Evolutionary conservation across 768 basidiomycete species (phyloP).

Genomic region (Tremella yokohamensis): DNA sequence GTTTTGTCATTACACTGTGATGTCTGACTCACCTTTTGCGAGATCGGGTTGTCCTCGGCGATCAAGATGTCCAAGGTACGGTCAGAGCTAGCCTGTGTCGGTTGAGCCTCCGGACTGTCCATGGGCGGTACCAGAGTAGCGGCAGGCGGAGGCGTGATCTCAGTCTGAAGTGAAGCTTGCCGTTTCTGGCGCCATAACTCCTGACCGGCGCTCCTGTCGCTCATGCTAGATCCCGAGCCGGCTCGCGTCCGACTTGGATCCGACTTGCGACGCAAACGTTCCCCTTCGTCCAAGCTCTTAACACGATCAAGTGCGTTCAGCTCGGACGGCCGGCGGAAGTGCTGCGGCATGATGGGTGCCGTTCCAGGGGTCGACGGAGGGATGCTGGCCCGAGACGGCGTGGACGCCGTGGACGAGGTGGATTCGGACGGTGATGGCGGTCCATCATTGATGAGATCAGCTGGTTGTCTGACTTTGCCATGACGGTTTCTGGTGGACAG

Average conservation of each 20-base stretch:
- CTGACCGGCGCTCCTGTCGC: slow-evolving; percentile 36
- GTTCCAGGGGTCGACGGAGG: slow-evolving; percentile 68
- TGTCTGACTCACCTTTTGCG: slow-evolving; percentile 61
- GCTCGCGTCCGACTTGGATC: slow-evolving; percentile 58
- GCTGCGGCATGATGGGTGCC: slow-evolving; percentile 30
- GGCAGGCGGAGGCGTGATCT: not conserved
- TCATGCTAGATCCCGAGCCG: slow-evolving; percentile 32
- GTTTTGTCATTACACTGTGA: not conserved
- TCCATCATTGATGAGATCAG: slow-evolving; percentile 50
- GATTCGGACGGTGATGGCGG: slow-evolving; percentile 91
- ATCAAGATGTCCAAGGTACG: slow-evolving; percentile 88
- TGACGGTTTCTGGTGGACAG: slow-evolving; percentile 58
- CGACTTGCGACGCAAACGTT: slow-evolving; percentile 62
- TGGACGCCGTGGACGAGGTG: slow-evolving; percentile 84
- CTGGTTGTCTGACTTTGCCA: slow-evolving; percentile 22
- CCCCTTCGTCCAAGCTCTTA: slow-evolving; percentile 71
- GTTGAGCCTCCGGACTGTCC: slow-evolving; percentile 24
- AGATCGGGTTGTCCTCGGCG: slow-evolving; percentile 97
- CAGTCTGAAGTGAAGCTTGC: slow-evolving; percentile 21
- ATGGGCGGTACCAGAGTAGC: slow-evolving; percentile 13
- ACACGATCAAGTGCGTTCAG: slow-evolving; percentile 80
- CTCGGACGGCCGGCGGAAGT: slow-evolving; percentile 78
- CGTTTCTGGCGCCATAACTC: slow-evolving; percentile 40
- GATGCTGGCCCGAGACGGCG: slow-evolving; percentile 69
- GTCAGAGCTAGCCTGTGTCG: slow-evolving; percentile 54